Evolutionary conservation across 768 basidiomycete genomes (phyloP), one percentile per base, ranked within the genome.

Genomic region (Xerocomus spinulosus): DNA sequence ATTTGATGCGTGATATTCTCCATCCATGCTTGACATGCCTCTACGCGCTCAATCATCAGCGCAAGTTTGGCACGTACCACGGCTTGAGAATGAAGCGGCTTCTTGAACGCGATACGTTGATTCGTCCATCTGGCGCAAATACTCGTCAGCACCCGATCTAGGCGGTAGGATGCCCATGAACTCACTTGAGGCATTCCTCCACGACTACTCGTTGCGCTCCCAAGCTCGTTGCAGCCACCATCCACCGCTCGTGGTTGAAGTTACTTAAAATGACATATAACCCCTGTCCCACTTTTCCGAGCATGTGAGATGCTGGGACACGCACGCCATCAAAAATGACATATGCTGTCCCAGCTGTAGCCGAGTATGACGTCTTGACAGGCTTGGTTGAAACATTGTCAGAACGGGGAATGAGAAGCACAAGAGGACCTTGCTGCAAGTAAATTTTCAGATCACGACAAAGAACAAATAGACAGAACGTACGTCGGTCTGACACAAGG

Each of bases 301-400:
- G 79, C 42, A 88, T 90, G 62, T 97, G 83, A 37, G 84, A 78
- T 9, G 87, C 74, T 0, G 94, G 92, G 0, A 95, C 92, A 43
- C 87, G 85, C 53, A 81, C 76, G 52, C 83, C 81, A 62, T 91
- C 80, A 60, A 92, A 93, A 0, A 78, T 85, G 24, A 95, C 82
- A 57, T 80, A 92, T 4, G 87, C 85, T 1, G 93, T 97, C 6
- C 95, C 95, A 3, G 95, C 95, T 0, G 87, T 85, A 3, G 87
- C 63, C 0, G 94, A 97, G 68, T 98, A 98, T 1, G 87, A 79
- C 0, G 94, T 97, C 71, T 92, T 93, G 69, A 98, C 87, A 20
- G 82, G 81, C 60, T 86, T 92, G 5, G 94, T 96, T 43, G 82
- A 79, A 48, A 97, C 78, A 5, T 77, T 80, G 35, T 83, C 80